Evolutionary conservation across 2,329 filamentous ascomycete genomes (phyloP).

Genomic region (Dactylellina cionopaga): DNA sequence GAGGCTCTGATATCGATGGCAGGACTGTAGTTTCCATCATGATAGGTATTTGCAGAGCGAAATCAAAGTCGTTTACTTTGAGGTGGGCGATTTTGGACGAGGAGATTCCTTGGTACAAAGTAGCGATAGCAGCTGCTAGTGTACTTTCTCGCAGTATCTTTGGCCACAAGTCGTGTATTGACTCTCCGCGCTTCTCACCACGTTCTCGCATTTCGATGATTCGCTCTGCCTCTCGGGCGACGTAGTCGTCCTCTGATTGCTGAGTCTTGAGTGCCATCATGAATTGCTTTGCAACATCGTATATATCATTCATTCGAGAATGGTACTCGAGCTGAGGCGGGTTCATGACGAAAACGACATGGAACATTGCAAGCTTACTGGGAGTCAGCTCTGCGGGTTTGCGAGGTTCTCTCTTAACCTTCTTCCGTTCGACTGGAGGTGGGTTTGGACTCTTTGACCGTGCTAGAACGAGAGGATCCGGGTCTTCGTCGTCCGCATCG

Average conservation of each 20-base stretch:
- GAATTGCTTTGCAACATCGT: conserved; percentile 88
- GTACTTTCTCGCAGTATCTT: conserved; percentile 78
- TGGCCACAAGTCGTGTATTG: conserved; percentile 68
- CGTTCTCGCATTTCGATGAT: conserved; percentile 85
- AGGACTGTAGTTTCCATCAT: conserved; percentile 60
- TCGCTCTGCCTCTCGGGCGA: conserved; percentile 87
- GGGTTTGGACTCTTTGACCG: conserved; percentile 60
- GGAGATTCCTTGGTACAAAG: conserved; percentile 82
- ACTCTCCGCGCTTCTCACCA: conserved; percentile 72
- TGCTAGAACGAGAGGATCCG: conserved; percentile 55
- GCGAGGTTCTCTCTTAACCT: conserved; percentile 70
- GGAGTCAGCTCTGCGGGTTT: conserved; percentile 71
- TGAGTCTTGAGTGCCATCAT: conserved; percentile 93
- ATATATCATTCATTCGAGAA: conserved; percentile 78
- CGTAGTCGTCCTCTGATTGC: conserved; percentile 87
- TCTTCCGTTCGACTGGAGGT: conserved; percentile 63
- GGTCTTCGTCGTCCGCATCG: conserved; percentile 58
- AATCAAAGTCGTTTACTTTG: conserved; percentile 73
- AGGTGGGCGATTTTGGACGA: conserved; percentile 86
- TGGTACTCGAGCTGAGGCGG: conserved; percentile 81
- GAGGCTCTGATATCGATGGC: conserved; percentile 56
- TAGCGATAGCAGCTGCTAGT: conserved; percentile 81
- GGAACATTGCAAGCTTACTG: conserved; percentile 75
- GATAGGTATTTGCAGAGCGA: conserved; percentile 72
- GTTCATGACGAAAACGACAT: conserved; percentile 90